phyloP scores from a whole-genome alignment of 495 filamentous ascomycete species.

The Penicillium taxi region DNA sequence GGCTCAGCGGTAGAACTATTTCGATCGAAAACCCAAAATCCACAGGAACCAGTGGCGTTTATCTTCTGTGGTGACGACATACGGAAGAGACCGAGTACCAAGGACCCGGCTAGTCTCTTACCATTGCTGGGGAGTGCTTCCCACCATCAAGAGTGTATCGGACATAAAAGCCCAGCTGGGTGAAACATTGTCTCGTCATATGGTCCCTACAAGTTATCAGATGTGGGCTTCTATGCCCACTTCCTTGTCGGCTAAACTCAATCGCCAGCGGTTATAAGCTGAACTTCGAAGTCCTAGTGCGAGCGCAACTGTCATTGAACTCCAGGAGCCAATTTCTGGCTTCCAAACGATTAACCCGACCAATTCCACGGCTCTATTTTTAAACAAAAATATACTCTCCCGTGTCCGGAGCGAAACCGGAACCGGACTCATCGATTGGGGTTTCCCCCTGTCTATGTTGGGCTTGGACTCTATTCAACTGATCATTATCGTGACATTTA shows the following conservation, averaged over 20 bases:
- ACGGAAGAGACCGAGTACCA: neutral
- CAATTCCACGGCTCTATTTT: neutral
- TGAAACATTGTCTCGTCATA: neutral
- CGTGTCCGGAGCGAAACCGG: neutral
- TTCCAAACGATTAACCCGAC: neutral
- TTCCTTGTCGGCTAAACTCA: neutral
- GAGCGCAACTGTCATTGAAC: neutral
- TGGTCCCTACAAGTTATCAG: neutral
- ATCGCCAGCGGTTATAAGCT: neutral
- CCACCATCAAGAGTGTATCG: neutral
- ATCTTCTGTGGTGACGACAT: neutral
- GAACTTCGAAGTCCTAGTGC: neutral
- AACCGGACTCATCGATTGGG: neutral
- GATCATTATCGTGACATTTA: neutral
- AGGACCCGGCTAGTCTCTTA: too few relatives aligned
- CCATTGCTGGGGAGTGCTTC: neutral
- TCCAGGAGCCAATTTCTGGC: neutral
- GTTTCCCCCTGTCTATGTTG: neutral
- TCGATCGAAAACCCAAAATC: slow-evolving; percentile 3
- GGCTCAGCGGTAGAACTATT: slow-evolving; percentile 7
- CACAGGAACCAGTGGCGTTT: neutral
- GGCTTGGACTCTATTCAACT: neutral
- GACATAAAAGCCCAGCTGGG: neutral
- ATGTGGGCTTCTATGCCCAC: neutral
- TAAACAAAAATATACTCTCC: neutral